Base-by-base conservation (phyloP, 148 eudicot genomes). In the Amaranthus palmeri region DNA sequence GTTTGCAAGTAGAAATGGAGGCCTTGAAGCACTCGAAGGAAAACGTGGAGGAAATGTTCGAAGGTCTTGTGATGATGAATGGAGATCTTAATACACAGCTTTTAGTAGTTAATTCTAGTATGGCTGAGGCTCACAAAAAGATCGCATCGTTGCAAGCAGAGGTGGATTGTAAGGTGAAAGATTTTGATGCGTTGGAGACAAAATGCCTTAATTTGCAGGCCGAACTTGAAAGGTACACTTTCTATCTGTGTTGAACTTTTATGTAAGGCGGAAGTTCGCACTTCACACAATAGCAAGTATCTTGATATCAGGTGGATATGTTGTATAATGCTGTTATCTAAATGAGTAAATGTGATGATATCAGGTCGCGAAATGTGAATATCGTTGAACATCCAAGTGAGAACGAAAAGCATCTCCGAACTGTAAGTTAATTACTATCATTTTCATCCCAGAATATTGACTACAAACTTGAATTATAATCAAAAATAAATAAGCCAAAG, bases 181-280 rank as follows among this genome's bases (percentile, higher is more conserved):
- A 66, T 11, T 78, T 71, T 78, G 78, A 84, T 72, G 87, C 83
- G 69, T 54, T 83, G 82, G 84, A 86, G 71, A 76, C 81, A 43
- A 80, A 84, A 70, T 79, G 82, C 75, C 81, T 72, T 66, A 81
- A 78, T 65, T 75, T 83, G 51, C 83, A 82, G 68, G 76, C 70
- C 57, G 88, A 81, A 82, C 80, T 76, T 4, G 79, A 86, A 78
- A 83, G 97, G 98, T 93, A 84, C 40, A 15, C 68, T n/a, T 55
- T 52, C 13, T 1, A 9, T 51, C 11, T 41, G 72, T 57, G 17
- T 41, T 54, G 40, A 46, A 7, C 42, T 15, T 72, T 53, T 45
- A 62, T 55, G 55, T 11, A 3, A 41, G 13, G 41, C 47, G 8
- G 4, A 58, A 7, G 42, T 41, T 7, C 9, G 10, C 14, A 41